Evolutionary conservation across 306 rosid genomes (phyloP).

Genomic region (Ormosia semicastrata): DNA sequence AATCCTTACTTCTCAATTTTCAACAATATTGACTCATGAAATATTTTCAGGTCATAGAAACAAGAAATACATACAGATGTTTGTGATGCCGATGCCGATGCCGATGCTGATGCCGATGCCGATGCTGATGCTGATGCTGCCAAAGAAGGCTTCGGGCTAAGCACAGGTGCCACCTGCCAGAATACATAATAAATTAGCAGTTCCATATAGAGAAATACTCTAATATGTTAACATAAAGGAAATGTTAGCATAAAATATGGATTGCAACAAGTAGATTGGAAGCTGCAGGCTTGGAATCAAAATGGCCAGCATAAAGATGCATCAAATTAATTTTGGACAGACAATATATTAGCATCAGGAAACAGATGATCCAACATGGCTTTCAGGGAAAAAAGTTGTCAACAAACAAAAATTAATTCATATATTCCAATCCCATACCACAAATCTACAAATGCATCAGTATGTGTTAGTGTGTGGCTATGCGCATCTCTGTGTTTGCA

Average conservation of each 20-base stretch:
- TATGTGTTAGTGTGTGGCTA: neutral
- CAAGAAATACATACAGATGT: conserved; percentile 48
- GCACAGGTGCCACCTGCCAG: conserved; percentile 64
- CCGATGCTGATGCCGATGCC: conserved; percentile 38
- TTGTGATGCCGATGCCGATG: conserved; percentile 46
- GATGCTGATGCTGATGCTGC: conserved; percentile 38
- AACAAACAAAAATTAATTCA: neutral
- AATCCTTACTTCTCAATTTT: neutral
- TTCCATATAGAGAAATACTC: neutral
- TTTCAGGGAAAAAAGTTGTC: neutral
- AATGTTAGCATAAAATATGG: neutral
- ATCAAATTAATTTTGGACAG: neutral
- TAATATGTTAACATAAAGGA: neutral
- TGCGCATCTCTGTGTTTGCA: neutral
- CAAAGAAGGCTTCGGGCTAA: conserved; percentile 57
- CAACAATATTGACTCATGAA: neutral
- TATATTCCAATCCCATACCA: neutral
- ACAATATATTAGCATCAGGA: neutral
- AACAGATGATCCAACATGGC: neutral
- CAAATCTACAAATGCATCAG: neutral
- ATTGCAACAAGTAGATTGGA: neutral
- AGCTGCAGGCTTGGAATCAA: neutral
- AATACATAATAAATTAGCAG: conserved; percentile 22
- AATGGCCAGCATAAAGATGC: neutral
- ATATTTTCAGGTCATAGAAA: neutral